phyloP scores from a whole-genome alignment of 225 moss, liverwort and hornwort genomes.

The Thuidium tamariscinum region DNA sequence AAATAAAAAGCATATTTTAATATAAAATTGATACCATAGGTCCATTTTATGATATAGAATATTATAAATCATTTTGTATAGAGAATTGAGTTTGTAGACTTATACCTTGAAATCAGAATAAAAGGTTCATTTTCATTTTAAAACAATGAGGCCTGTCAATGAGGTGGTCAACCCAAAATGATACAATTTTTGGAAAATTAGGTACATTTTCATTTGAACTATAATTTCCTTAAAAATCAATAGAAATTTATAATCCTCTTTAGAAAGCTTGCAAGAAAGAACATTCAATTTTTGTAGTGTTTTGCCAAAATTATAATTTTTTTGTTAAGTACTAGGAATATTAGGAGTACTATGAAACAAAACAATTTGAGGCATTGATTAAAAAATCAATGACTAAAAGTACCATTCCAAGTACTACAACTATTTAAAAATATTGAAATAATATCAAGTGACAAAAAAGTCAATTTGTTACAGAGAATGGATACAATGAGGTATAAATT shows the following conservation, averaged over 20 bases:
- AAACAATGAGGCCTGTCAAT: accelerated
- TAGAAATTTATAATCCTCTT: accelerated
- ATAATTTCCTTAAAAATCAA: neutral
- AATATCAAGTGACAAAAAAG: too few species aligned
- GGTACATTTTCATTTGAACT: neutral
- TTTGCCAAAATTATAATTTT: too few species aligned
- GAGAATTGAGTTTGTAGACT: neutral
- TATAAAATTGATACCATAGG: neutral
- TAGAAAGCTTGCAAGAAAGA: too few species aligned
- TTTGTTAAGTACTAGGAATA: too few species aligned
- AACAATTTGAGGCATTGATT: too few species aligned
- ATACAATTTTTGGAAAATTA: neutral
- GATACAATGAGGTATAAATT: too few species aligned
- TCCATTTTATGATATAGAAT: neutral
- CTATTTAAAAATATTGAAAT: too few species aligned
- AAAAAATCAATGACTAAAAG: too few species aligned
- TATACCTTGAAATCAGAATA: neutral
- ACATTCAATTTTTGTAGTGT: too few species aligned
- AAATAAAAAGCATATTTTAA: neutral
- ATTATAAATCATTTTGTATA: neutral
- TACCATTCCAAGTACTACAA: too few species aligned
- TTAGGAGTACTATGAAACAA: too few species aligned
- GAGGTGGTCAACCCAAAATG: neutral
- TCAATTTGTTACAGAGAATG: too few species aligned
- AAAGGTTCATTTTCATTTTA: neutral